Conservation (phyloP, 2,329 filamentous ascomycete genomes). For the Cylindrodendrum hubeiense region DNA sequence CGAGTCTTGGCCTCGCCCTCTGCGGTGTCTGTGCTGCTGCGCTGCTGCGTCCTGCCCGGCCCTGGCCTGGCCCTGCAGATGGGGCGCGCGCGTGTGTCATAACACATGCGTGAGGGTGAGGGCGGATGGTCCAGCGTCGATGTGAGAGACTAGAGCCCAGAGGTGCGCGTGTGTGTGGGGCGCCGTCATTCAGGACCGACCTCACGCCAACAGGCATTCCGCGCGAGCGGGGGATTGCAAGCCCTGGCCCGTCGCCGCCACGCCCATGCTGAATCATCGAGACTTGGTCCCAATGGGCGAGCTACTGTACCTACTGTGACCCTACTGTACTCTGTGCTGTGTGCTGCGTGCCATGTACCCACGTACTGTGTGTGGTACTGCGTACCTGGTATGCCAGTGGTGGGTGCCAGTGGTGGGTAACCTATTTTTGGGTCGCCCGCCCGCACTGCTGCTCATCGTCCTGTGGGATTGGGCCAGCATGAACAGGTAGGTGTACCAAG, state of each 20-base stretch:
- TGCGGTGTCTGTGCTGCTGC: background rate
- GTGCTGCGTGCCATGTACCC: too few relatives aligned
- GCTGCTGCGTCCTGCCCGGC: background rate
- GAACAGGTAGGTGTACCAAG: too few relatives aligned
- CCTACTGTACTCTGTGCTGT: too few relatives aligned
- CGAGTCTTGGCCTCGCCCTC: background rate
- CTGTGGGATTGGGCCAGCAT: slow-evolving; percentile 32
- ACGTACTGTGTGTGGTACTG: too few relatives aligned
- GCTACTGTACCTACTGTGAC: background rate
- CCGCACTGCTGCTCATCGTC: slow-evolving; percentile 15
- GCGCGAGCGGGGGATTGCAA: slow-evolving; percentile 9
- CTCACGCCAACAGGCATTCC: slow-evolving; percentile 21
- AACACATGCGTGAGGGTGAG: slow-evolving; percentile 11
- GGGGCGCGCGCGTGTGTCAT: slow-evolving; percentile 11
- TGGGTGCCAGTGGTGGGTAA: slow-evolving; percentile 12
- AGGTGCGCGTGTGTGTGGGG: slow-evolving; percentile 14
- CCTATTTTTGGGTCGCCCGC: slow-evolving; percentile 30
- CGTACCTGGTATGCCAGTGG: slow-evolving; percentile 14
- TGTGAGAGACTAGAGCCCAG: background rate
- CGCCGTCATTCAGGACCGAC: slow-evolving; percentile 18
- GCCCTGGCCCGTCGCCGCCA: slow-evolving; percentile 14
- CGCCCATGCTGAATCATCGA: slow-evolving; percentile 19
- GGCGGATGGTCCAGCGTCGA: slow-evolving; percentile 6
- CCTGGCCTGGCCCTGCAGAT: slow-evolving; percentile 13
- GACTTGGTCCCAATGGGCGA: slow-evolving; percentile 7